Evolutionary conservation across 306 rosid species (phyloP), one percentile per base, ranked within the genome.

Genomic region (Malus sieversii): DNA sequence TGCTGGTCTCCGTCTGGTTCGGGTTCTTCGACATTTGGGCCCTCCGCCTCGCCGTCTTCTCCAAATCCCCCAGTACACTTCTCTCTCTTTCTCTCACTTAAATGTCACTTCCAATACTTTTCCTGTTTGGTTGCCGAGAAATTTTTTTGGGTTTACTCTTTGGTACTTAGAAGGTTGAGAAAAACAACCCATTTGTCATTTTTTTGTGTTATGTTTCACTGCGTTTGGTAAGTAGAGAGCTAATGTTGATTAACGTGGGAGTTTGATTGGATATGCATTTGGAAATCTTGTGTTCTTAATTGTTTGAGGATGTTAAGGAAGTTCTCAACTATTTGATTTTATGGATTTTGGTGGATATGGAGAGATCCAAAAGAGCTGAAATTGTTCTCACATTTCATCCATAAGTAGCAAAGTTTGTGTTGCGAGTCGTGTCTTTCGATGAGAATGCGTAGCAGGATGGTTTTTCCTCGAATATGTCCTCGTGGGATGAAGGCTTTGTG

Each of bases 11-110:
- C 44, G 97, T 95, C 0, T 95, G 98, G 97, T 95, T 95, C 81
- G 96, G 97, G n/a, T 95, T 92, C 87, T 90, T 91, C 78, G 81
- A 93, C 86, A 90, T 94, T 71, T 94, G 92, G 93, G 93, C 97
- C 67, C 96, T 94, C 75, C 82, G 91, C 27, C 88, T 90, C 66
- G 93, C 86, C 66, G 92, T 92, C 77, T 95, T 88, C 93, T 90
- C 97, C 61, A 79, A 80, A n/a, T 77, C 95, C 7, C 68, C 86
- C 40, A 90, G 96, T 89, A 83, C 48, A 52, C 35, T 60, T 58
- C 61, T 62, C 59, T 40, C 73, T 75, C 69, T 51, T 63, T 32
- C 27, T 48, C 69, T 22, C 58, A 5, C 33, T 70, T 15, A 25
- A 33, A 38, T 33, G 4, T 44, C 11, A 55, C 44, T 18, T 25